phyloP scores from a whole-genome alignment of 257 asterid species.

The Oldenlandia corymbosa region DNA sequence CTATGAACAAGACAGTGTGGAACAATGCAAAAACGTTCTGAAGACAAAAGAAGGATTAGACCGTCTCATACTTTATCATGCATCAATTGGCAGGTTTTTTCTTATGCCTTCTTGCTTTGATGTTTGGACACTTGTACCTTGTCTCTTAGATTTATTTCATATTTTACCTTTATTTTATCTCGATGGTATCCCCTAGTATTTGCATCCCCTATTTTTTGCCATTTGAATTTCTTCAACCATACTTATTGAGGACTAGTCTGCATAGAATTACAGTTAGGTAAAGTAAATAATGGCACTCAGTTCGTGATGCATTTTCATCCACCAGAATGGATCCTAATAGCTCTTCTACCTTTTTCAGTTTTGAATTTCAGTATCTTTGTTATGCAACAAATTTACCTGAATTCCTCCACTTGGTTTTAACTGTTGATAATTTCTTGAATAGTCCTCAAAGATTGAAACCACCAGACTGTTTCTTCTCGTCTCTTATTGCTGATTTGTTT shows the following conservation, averaged over 20 bases:
- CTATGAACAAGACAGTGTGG: conserved; percentile 60
- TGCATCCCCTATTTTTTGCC: too few relatives aligned
- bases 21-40: conserved; percentile 46
- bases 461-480: background rate
- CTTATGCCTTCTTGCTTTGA: conserved; percentile 10
- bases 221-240: background rate
- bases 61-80: conserved; percentile 64
- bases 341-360: background rate
- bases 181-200: background rate
- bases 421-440: background rate
- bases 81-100: conserved; percentile 81
- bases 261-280: background rate
- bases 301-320: background rate
- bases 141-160: background rate
- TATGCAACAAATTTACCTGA: background rate
- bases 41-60: conserved; percentile 63
- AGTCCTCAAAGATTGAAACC: background rate
- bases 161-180: background rate
- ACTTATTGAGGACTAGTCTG: background rate
- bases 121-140: background rate
- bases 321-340: background rate
- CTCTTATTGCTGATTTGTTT: background rate
- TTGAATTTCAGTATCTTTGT: background rate
- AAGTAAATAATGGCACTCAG: background rate
- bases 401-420: background rate